phyloP scores from a whole-genome alignment of 1,284 basidiomycete species.

The Puccinia coronata region DNA sequence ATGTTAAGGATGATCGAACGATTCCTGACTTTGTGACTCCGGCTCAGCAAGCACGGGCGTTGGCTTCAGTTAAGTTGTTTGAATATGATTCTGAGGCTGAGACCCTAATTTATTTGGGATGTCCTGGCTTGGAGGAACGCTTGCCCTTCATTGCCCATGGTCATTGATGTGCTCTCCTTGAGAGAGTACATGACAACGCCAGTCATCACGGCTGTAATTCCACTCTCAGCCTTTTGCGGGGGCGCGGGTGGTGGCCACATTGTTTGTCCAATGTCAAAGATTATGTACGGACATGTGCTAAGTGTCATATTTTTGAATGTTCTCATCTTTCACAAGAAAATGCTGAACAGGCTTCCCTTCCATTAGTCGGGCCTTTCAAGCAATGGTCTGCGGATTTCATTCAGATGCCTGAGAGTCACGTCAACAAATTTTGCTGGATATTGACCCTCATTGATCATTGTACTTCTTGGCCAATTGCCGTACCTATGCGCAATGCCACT shows the following conservation, averaged over 20 bases:
- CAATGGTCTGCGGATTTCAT: not conserved
- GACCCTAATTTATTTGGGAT: not conserved
- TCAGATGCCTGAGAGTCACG: not conserved
- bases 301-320: not conserved
- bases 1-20: not conserved
- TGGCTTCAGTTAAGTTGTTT: not conserved
- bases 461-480: conserved; percentile 16
- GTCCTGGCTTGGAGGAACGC: not conserved
- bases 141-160: not conserved
- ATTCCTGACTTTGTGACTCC: not conserved
- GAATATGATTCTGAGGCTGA: not conserved
- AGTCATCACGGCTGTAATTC: not conserved
- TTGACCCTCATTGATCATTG: conserved; percentile 19
- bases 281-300: not conserved
- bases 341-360: not conserved
- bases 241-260: conserved; percentile 8
- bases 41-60: not conserved
- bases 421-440: too few relatives aligned
- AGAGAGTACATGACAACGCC: not conserved
- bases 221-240: not conserved
- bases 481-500: conserved; percentile 14
- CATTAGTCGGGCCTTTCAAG: not conserved
- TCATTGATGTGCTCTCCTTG: not conserved
- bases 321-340: not conserved
- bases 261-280: not conserved